Evolutionary conservation across 2,329 filamentous ascomycete species (phyloP).

Genomic region (Cercospora sp.): DNA sequence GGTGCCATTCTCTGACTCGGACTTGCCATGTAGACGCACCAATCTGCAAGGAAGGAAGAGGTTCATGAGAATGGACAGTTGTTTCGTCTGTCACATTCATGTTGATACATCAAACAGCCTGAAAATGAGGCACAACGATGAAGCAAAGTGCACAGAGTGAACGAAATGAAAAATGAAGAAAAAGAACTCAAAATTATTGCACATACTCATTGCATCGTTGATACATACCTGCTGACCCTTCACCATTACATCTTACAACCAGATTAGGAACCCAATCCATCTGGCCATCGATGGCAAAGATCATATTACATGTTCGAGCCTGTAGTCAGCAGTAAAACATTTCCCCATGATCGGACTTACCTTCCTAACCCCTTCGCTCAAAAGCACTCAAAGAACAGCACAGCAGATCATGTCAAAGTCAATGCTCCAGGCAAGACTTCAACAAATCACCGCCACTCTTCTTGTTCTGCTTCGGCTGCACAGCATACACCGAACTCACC

Average conservation of each 20-base stretch:
- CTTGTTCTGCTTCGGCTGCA: neutral
- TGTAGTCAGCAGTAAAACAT: neutral
- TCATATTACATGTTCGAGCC: neutral
- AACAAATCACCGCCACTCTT: neutral
- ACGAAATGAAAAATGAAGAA: neutral
- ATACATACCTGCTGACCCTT: neutral
- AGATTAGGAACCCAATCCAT: conserved; percentile 14
- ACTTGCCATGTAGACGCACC: neutral
- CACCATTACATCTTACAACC: neutral
- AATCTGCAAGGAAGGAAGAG: neutral
- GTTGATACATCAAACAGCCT: neutral
- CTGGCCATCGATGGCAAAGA: neutral
- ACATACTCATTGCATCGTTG: neutral
- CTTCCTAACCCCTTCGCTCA: neutral
- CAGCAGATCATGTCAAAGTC: neutral
- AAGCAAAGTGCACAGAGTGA: neutral
- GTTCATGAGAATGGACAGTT: neutral
- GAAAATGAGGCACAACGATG: neutral
- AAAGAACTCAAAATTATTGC: neutral
- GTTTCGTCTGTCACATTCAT: neutral
- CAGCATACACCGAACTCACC: conserved; percentile 10
- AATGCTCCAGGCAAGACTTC: neutral
- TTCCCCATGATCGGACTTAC: conserved; percentile 7
- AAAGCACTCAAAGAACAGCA: neutral
- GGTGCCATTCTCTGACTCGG: neutral